Base-by-base conservation (phyloP, 1,284 basidiomycete genomes). In the Leccinum pachyderme region DNA sequence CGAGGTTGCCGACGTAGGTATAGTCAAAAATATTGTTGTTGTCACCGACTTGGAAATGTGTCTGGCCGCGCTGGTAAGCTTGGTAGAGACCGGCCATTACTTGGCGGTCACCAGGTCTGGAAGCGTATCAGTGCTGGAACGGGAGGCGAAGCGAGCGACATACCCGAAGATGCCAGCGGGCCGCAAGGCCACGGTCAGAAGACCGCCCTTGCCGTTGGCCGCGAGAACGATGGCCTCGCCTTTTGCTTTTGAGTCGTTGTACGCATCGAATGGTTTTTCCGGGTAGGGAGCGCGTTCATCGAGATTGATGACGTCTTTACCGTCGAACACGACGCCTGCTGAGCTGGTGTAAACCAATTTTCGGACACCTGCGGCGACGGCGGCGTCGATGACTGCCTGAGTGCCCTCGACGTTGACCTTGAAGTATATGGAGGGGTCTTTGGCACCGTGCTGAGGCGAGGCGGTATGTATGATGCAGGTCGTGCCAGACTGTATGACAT, bases 111-210 rank as follows among this genome's bases (percentile, higher is more conserved):
- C 95, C 94, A 7, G 94, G 93, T 4, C 92, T 94, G 60, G 49
- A 55, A 52, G 53, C 39, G 27, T 12, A 25, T 49, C 48, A 53
- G 48, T 8, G 3, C n/a, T 15, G 6, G 24, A 32, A 9, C 27
- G 11, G n/a, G 12, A 37, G 7, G 6, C 8, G 12, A 54, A 56
- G 39, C 11, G n/a, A 39, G 15, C 22, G 31, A 71, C 82, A 53
- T 60, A 90, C 93, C 96, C 97, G 69, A 98, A 99, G 67, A 99
- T 97, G 12, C 96, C 95, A n/a, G 94, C 88, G 2, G 96, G 96
- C 48, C 97, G 80, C 39, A 99, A 74, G 13, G 95, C 92, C 46
- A 95, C 92, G 0, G 97, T 99, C 59, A 91, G 74, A 7, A 98
- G 78, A 3, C 89, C 91, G 25, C 83, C 81, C 61, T 87, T 82